Evolutionary conservation across 768 basidiomycete genomes (phyloP), one percentile per base, ranked within the genome.

Genomic region (Boletus coccyginus): DNA sequence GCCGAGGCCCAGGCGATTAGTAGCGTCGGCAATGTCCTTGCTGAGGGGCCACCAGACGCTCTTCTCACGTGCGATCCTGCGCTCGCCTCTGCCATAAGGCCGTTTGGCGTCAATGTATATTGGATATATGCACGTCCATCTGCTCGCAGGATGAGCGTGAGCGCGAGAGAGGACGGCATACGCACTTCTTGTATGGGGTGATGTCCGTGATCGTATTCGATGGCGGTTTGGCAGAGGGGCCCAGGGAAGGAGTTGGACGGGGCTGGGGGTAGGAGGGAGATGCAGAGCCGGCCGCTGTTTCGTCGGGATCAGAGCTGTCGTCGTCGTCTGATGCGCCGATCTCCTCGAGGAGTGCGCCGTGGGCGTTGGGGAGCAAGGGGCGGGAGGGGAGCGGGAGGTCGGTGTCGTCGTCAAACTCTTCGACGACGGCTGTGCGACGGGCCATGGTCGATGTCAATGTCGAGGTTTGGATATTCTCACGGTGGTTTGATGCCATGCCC

Each of bases 71-170:
- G 86, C 77, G 53, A 98, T 84, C 47, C 96, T 81, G 40, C 96
- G 85, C 62, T 89, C 84, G 19, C 94, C 93, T 7, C 81, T 87
- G 5, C 85, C 85, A 70, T 92, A 90, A 1, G 94, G 86, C 2
- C 88, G 87, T 70, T 98, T 97, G 36, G 95, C 94, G 73, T 98
- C 96, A 54, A 98, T 83, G 73, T 98, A 98, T 66, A 98, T 90
- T 7, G 96, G 96, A 71, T 98, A 99, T 67, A 98, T 85, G 64
- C 91, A 92, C 44, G 92, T 88, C 95, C 95, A 97, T 65, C 94
- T 97, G 66, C 14, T 39, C 24, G 16, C 3, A 49, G 27, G 51
- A 50, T 66, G 55, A 66, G 66, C 4, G 39, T 42, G 16, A 29
- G 36, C 29, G 39, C 5, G 32, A 21, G 31, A 54, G 52, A 56